Evolutionary conservation across 352 stramenopile species (phyloP).

Genomic region (Pythium apleroticum): DNA sequence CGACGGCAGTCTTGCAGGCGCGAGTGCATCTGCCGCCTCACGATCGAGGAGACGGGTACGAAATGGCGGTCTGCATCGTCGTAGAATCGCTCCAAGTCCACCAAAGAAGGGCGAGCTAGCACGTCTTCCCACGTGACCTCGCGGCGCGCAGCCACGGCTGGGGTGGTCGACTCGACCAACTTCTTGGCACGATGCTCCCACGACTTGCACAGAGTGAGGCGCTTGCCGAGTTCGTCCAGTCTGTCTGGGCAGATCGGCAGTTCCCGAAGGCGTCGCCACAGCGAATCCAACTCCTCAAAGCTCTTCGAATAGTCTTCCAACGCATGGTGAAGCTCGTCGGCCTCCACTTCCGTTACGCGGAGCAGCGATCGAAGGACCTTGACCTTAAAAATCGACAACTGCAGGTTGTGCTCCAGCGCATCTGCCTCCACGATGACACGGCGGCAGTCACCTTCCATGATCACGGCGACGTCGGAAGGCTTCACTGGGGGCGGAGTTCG

Average conservation of each 20-base stretch:
- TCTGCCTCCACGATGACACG: slow-evolving; percentile 23
- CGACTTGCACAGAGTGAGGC: slow-evolving; percentile 46
- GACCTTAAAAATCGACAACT: slow-evolving; percentile 29
- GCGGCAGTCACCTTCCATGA: slow-evolving; percentile 30
- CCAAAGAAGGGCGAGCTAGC: slow-evolving; percentile 34
- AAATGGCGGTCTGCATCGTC: slow-evolving; percentile 54
- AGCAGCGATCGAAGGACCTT: slow-evolving; percentile 26
- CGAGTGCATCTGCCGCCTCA: slow-evolving; percentile 60
- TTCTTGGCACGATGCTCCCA: slow-evolving; percentile 57
- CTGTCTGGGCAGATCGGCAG: slow-evolving; percentile 44
- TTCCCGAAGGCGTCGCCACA: slow-evolving; percentile 24
- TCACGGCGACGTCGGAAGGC: slow-evolving; percentile 15
- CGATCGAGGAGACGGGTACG: slow-evolving; percentile 58
- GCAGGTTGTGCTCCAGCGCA: slow-evolving; percentile 13
- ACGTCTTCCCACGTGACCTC: slow-evolving; percentile 26
- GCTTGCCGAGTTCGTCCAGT: slow-evolving; percentile 46
- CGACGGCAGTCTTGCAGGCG: slow-evolving; percentile 68
- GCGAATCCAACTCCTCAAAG: slow-evolving; percentile 30
- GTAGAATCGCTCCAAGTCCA: slow-evolving; percentile 53
- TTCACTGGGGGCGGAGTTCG: slow-evolving; percentile 1
- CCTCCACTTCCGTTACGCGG: slow-evolving; percentile 19
- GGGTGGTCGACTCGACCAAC: slow-evolving; percentile 34
- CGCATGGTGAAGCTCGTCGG: slow-evolving; percentile 18
- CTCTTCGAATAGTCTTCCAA: slow-evolving; percentile 28
- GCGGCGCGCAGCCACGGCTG: slow-evolving; percentile 2